These are phyloP conservation scores for Pisolithus microcarpus DNA, from an alignment of 768 basidiomycete genomes.

Conservation along the genomic window DNA sequence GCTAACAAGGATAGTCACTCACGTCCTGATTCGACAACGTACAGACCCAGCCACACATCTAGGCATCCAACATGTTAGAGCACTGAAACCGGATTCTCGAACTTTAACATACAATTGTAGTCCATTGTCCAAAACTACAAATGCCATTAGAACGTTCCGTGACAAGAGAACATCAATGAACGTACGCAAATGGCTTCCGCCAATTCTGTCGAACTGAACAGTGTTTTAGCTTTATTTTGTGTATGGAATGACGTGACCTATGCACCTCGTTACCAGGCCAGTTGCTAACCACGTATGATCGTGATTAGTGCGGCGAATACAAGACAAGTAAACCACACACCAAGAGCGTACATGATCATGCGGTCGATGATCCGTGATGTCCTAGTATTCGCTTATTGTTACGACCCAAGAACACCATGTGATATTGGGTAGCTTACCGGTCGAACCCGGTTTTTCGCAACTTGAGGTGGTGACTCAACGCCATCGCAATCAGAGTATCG, in stretches of 20 bases:
- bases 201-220: not conserved
- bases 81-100: not conserved
- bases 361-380: not conserved
- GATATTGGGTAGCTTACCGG: not conserved
- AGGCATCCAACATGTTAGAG: not conserved
- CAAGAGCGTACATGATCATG: not conserved
- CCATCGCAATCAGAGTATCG: not conserved
- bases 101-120: not conserved
- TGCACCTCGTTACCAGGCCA: not conserved
- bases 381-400: not conserved
- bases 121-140: no score
- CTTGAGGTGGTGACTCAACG: not conserved
- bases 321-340: not conserved
- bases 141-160: not conserved
- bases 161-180: not conserved
- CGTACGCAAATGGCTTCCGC: not conserved
- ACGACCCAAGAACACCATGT: not conserved
- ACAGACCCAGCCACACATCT: not conserved
- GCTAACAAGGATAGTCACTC: not conserved
- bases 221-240: not conserved
- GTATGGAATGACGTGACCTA: no score
- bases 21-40: not conserved
- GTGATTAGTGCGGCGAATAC: not conserved
- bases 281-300: not conserved
- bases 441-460: not conserved